Evolutionary conservation across 306 rosid genomes (phyloP).

Genomic region (Cucurbita maxima): DNA sequence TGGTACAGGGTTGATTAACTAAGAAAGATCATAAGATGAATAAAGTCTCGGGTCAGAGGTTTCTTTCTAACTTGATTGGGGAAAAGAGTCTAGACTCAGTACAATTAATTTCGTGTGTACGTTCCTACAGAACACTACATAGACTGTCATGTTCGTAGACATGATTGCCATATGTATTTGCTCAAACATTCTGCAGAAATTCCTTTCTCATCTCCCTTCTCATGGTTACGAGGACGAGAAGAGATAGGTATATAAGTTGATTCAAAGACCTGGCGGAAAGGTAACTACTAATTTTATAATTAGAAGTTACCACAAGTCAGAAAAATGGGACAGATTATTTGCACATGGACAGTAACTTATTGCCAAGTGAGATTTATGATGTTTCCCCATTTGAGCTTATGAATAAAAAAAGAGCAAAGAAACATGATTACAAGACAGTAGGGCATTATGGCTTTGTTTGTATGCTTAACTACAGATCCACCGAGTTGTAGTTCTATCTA

Average conservation of each 20-base stretch:
- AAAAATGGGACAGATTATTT: neutral
- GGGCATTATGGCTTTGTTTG: neutral
- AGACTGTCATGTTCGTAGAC: neutral
- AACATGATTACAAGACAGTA: neutral
- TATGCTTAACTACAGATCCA: neutral
- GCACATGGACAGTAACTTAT: neutral
- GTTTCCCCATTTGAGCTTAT: neutral
- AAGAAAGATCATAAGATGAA: neutral
- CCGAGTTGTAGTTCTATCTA: neutral
- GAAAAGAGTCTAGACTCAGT: neutral
- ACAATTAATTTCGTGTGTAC: neutral
- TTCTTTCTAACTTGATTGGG: neutral
- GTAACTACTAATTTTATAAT: neutral
- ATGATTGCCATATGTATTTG: neutral
- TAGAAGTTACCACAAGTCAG: neutral
- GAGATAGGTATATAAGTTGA: neutral
- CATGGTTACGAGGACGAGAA: neutral
- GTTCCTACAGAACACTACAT: neutral
- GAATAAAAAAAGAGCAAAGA: neutral
- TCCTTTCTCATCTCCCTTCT: neutral
- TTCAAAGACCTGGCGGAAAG: neutral
- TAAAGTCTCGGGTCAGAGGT: neutral
- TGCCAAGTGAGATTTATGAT: neutral
- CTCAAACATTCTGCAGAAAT: neutral
- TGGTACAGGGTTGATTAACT: neutral